phyloP scores from a whole-genome alignment of 176 grass and related monocot genomes.

The Raddia guianensis region DNA sequence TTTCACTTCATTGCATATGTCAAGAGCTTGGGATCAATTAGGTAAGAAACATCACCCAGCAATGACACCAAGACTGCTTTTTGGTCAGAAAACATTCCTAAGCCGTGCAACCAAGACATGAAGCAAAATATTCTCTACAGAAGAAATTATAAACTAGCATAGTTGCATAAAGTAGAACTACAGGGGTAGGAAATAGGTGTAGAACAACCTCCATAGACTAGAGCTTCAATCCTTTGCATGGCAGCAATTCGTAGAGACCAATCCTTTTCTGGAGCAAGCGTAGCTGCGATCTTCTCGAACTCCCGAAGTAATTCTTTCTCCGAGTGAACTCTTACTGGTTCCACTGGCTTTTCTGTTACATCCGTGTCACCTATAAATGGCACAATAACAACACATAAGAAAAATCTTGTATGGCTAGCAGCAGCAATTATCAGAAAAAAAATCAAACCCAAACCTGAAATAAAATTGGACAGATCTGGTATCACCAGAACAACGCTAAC shows the following conservation, averaged over 20 bases:
- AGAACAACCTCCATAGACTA: constrained; percentile 80
- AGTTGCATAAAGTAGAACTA: constrained; percentile 33
- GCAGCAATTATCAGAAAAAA: constrained; percentile 13
- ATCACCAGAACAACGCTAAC: not conserved
- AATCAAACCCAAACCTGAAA: not conserved
- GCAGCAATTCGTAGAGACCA: constrained; percentile 92
- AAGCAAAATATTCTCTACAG: constrained; percentile 33
- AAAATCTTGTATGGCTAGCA: constrained; percentile 30
- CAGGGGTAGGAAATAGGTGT: constrained; percentile 26
- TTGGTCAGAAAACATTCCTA: constrained; percentile 26
- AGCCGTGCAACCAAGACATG: not conserved
- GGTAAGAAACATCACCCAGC: not conserved
- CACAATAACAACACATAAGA: constrained; percentile 27
- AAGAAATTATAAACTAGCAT: constrained; percentile 27
- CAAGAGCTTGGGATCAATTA: constrained; percentile 13
- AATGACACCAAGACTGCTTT: constrained; percentile 2
- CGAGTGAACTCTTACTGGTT: constrained; percentile 86
- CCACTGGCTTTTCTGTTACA: constrained; percentile 80
- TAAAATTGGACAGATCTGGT: not conserved
- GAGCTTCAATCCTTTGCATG: constrained; percentile 91
- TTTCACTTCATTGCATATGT: constrained; percentile 26
- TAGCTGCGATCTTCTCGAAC: constrained; percentile 88
- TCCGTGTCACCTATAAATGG: constrained; percentile 69
- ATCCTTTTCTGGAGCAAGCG: constrained; percentile 93
- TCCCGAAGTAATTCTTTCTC: constrained; percentile 95